A percentile compares a stretch with the other conserved stretches of the same genome.
Conservation (phyloP, 371 early-diverging fungal species). For the Sanchytrium tribonematis region DNA sequence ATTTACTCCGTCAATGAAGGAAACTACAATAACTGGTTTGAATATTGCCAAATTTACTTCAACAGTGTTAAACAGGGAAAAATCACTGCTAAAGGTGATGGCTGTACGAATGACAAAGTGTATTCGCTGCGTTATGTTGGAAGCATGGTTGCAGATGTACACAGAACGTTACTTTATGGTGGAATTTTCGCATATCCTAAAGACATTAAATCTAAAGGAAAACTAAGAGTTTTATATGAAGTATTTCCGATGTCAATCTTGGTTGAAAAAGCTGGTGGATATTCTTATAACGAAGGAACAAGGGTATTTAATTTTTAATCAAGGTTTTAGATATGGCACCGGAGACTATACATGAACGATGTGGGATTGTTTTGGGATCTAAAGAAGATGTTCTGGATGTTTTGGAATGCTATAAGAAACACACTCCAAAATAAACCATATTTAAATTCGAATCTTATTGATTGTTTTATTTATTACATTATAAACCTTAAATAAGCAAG, state of each 20-base stretch:
- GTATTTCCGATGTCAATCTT: constrained; percentile 90
- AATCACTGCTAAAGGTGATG: constrained; percentile 2
- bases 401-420: constrained; percentile 16
- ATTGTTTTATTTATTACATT: background rate
- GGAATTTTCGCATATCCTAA: constrained; percentile 34
- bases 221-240: constrained; percentile 84
- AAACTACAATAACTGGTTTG: constrained; percentile 70
- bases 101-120: constrained; percentile 19
- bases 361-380: constrained; percentile 72
- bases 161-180: constrained; percentile 81
- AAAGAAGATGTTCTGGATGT: constrained; percentile 59
- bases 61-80: constrained; percentile 47
- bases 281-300: constrained; percentile 49
- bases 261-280: constrained; percentile 82
- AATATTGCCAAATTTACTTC: constrained; percentile 59
- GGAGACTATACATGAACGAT: constrained; percentile 56
- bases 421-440: background rate
- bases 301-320: constrained; percentile 17
- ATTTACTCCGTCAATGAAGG: constrained; percentile 96
- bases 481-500: background rate
- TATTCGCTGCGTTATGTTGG: constrained; percentile 91
- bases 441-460: no score
- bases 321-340: constrained; percentile 47
- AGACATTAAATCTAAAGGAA: constrained; percentile 66
- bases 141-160: constrained; percentile 94